phyloP scores from a whole-genome alignment of 2,329 filamentous ascomycete species.

The Myriosclerotinia duriaeana region DNA sequence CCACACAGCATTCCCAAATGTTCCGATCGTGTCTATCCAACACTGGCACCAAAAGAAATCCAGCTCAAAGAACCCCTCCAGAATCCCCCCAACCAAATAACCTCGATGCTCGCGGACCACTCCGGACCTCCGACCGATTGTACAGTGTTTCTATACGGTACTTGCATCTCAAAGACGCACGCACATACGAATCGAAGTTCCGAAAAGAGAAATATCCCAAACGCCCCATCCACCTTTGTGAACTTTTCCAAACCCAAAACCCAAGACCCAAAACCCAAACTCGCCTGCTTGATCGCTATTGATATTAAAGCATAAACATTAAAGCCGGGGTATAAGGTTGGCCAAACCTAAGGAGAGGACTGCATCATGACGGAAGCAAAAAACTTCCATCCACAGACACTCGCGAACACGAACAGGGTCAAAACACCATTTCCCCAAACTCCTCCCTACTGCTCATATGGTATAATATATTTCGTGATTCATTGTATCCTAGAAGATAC shows the following conservation, averaged over 20 bases:
- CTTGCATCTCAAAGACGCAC: neutral
- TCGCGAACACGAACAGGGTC: neutral
- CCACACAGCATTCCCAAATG: no score
- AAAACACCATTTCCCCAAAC: neutral
- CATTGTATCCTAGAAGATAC: neutral
- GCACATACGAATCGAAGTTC: neutral
- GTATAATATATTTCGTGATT: neutral
- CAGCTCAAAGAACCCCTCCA: fast-evolving
- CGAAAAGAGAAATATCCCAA: neutral
- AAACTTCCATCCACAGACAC: neutral
- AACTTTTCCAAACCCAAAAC: neutral
- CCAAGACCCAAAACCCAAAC: neutral
- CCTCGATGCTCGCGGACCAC: neutral
- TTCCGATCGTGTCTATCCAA: no score
- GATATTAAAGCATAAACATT: neutral
- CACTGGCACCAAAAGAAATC: no score
- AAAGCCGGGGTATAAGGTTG: neutral
- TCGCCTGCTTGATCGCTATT: neutral
- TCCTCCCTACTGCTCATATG: neutral
- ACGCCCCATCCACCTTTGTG: neutral
- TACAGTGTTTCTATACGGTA: neutral
- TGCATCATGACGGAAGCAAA: neutral
- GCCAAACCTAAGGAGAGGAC: neutral
- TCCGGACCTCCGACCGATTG: neutral
- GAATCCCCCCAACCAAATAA: no score